These are phyloP conservation scores for Dryadomyces quercus-mongolicae DNA, from an alignment of 2,329 filamentous ascomycete species.

Conservation along the genomic window DNA sequence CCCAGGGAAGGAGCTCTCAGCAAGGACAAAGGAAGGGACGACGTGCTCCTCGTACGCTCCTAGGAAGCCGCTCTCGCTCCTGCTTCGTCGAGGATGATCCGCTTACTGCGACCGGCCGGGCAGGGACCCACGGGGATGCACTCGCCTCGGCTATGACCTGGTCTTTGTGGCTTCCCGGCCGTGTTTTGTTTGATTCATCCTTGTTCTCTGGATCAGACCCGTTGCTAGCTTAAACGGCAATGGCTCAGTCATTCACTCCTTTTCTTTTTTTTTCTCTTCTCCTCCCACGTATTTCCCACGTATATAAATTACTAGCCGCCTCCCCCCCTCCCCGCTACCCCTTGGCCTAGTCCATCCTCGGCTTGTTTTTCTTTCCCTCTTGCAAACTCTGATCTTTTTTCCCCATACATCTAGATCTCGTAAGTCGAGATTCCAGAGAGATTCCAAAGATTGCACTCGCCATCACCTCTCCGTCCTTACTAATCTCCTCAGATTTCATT, in stretches of 20 bases:
- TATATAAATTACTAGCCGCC: slow-evolving; percentile 2
- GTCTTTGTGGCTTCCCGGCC: not conserved
- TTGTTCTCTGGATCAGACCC: not conserved
- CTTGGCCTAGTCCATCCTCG: not conserved
- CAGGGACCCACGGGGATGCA: not conserved
- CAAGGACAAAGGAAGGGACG: not conserved
- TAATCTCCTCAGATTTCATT: not conserved
- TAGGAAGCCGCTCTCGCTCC: too few relatives aligned
- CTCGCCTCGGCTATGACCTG: not conserved
- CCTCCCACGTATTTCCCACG: not conserved
- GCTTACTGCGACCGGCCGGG: too few relatives aligned
- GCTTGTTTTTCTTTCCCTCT: not conserved
- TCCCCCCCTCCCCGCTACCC: not conserved
- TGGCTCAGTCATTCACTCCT: too few relatives aligned
- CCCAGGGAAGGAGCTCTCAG: not conserved
- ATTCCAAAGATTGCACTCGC: not conserved
- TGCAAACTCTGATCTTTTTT: not conserved
- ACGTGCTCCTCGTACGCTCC: too few relatives aligned
- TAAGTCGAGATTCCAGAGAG: too few relatives aligned
- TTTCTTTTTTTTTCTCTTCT: too few relatives aligned
- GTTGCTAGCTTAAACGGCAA: too few relatives aligned
- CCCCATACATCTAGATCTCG: not conserved
- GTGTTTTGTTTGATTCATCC: slow-evolving; percentile 1
- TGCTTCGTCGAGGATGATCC: too few relatives aligned
- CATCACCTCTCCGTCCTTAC: not conserved